Evolutionary conservation across 2,329 filamentous ascomycete species (phyloP).

Genomic region (Chaetomiaceae sp.): DNA sequence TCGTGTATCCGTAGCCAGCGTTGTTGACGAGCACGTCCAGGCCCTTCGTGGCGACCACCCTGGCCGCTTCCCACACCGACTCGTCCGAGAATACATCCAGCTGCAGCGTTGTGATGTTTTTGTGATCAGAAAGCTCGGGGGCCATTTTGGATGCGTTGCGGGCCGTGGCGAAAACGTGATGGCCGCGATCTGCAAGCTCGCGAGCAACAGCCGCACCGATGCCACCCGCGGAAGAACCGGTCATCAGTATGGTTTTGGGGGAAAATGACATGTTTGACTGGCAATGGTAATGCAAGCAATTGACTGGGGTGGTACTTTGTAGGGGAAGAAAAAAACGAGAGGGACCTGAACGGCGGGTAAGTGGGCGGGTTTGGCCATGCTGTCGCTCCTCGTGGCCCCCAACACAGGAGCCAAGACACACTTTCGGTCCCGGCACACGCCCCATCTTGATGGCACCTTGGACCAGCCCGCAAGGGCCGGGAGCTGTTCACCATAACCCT

Average conservation of each 20-base stretch:
- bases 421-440: too few relatives aligned
- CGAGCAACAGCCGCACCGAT: slow-evolving; percentile 35
- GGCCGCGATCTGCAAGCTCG: slow-evolving; percentile 33
- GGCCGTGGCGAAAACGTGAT: slow-evolving; percentile 38
- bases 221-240: slow-evolving; percentile 37
- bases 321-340: too few relatives aligned
- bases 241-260: slow-evolving; percentile 36
- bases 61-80: slow-evolving; percentile 22
- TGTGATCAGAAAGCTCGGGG: slow-evolving; percentile 24
- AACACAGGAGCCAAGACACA: too few relatives aligned
- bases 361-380: too few relatives aligned
- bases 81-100: slow-evolving; percentile 30
- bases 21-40: slow-evolving; percentile 32
- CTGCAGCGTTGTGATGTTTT: slow-evolving; percentile 26
- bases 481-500: too few relatives aligned
- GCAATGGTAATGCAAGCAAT: too few relatives aligned
- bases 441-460: too few relatives aligned
- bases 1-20: slow-evolving; percentile 31
- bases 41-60: slow-evolving; percentile 15
- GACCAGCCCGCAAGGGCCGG: too few relatives aligned
- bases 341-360: too few relatives aligned
- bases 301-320: too few relatives aligned
- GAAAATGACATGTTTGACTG: too few relatives aligned
- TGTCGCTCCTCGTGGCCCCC: too few relatives aligned
- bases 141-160: slow-evolving; percentile 32